Base-by-base conservation (phyloP, 306 rosid species). In the Oemleria cerasiformis region DNA sequence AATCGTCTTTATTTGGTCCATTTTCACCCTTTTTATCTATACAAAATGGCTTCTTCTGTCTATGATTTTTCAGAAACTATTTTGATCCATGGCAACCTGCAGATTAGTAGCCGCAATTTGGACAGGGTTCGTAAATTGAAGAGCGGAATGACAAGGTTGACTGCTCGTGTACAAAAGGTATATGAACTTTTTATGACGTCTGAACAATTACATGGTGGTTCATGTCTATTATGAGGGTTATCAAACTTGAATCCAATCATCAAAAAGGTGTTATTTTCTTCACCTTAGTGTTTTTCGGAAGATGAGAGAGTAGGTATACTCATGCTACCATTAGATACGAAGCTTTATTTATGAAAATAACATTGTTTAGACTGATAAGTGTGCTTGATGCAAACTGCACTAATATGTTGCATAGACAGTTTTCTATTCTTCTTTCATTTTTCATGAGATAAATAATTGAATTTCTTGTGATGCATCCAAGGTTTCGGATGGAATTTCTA, bases 141-240 rank as follows among this genome's bases (percentile, higher is more conserved):
- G 83, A 88, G 98, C 86, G 94, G 94, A 68, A 94, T 94, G 97
- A 94, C 98, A 17, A 89, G 98, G 89, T 76, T 94, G 90, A 94
- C 96, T 61, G 98, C 94, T 57, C 82, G 98, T 73, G 98, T 94
- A 61, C 98, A 94, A 83, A 94, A 94, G 97, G 98, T 93, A 75
- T 23, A 21, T 43, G 7, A 56, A 9, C 45, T 64, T 76, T 36
- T 65, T 70, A 38, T 19, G 36, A 40, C 16, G 8, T 68, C 50
- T 72, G 55, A 39, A 61, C 50, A 53, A 13, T 16, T 11, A 63
- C 67, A 5, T 48, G 21, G 9, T 21, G 25, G 50, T 63, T 56
- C n/a, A 14, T 70, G 64, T 42, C 54, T 21, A 42, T 40, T 70
- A 9, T 56, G 30, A 55, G 25, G 7, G 53, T 56, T 25, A 15